phyloP scores from a whole-genome alignment of 2,329 filamentous ascomycete species.

The Phaeosphaeria sp. region DNA sequence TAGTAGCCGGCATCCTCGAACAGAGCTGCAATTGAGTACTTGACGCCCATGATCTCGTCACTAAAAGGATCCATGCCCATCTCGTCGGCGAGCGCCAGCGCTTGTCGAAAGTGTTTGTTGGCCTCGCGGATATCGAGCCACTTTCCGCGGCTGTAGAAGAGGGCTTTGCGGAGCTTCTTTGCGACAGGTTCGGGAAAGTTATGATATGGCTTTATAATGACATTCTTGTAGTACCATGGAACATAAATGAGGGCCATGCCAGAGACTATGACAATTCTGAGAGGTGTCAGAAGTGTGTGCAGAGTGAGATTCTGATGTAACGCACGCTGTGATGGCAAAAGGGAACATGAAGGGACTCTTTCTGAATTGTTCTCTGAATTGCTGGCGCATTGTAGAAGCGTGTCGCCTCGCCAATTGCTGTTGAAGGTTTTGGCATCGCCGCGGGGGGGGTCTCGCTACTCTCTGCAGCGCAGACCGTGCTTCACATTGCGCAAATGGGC shows the following conservation, averaged over 20 bases:
- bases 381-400: constrained; percentile 30
- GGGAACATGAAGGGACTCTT: constrained; percentile 51
- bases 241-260: constrained; percentile 50
- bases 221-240: constrained; percentile 55
- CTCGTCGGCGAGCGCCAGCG: constrained; percentile 75
- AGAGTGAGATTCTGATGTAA: background rate
- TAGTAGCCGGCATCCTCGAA: constrained; percentile 78
- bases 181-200: constrained; percentile 74
- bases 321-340: constrained; percentile 29
- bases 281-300: constrained; percentile 8
- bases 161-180: constrained; percentile 78
- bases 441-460: constrained; percentile 27
- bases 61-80: constrained; percentile 85
- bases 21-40: constrained; percentile 80
- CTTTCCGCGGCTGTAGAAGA: constrained; percentile 78
- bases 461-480: constrained; percentile 23
- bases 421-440: constrained; percentile 32
- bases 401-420: constrained; percentile 38
- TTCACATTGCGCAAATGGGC: constrained; percentile 33
- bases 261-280: constrained; percentile 49
- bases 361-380: constrained; percentile 43
- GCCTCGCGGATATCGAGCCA: constrained; percentile 77
- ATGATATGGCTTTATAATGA: constrained; percentile 59
- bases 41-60: constrained; percentile 88
- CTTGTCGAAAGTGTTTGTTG: constrained; percentile 82